Base-by-base conservation (phyloP, 306 rosid genomes). In the Crataegus laevigata region DNA sequence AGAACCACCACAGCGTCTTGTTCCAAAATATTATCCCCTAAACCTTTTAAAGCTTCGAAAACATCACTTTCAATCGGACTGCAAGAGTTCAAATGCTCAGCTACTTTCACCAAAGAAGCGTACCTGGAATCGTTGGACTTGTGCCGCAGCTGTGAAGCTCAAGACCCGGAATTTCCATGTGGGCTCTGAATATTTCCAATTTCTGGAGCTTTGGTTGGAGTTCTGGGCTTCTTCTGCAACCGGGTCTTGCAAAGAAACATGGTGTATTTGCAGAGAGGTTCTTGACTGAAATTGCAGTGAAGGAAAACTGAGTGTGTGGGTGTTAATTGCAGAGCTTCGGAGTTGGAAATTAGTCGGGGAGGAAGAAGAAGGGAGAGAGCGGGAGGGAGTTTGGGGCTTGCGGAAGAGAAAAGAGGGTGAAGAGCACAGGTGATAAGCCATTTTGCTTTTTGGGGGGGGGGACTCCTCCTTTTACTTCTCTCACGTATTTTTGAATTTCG, bases 391-490 rank as follows among this genome's bases (percentile, higher is more conserved):
- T 68, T 71, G 85, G 70, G 76, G 78, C 67, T 88, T 91, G 26
- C 77, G 87, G 73, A 90, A 83, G 72, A 90, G 86, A 29, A 87
- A 51, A 43, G 89, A 85, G n/a, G 96, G 84, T 0, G 96, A 85
- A 62, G 88, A 77, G 76, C 83, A 86, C 59, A 89, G 82, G 77
- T 86, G 85, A 83, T 75, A 88, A 68, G 96, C 92, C 98, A 93
- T 93, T 65, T n/a, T n/a, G n/a, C n/a, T n/a, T n/a, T n/a, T n/a
- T n/a, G n/a, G n/a, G n/a, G n/a, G n/a, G n/a, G n/a, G n/a, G n/a
- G n/a, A n/a, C n/a, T n/a, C n/a, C n/a, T n/a, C n/a, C n/a, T n/a
- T n/a, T n/a, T n/a, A n/a, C n/a, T n/a, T n/a, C n/a, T n/a, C n/a
- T n/a, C n/a, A n/a, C n/a, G n/a, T n/a, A n/a, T n/a, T n/a, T n/a